Percentiles rank a stretch among this genome's conserved stretches.
Conservation (phyloP, 129 eudicot genomes). For the Calendula officinalis region DNA sequence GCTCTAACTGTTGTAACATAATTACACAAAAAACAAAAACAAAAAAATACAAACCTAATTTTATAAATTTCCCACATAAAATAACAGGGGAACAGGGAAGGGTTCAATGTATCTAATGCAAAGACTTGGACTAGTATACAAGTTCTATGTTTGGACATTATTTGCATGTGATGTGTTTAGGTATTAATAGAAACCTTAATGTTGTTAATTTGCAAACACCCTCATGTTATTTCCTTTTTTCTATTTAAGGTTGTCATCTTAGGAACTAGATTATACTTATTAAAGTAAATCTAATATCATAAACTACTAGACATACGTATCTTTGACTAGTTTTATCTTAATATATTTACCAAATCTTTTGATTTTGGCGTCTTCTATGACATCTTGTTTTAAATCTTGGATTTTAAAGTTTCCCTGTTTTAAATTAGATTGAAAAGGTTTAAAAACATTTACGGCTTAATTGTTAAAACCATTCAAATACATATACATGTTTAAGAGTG, state of each 20-base stretch:
- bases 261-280: conserved; percentile 18
- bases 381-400: no score
- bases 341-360: conserved; percentile 13
- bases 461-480: no score
- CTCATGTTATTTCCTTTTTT: conserved; percentile 25
- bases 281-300: conserved; percentile 17
- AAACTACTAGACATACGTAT: conserved; percentile 21
- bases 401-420: no score
- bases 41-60: neutral
- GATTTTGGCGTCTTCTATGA: neutral
- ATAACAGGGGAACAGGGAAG: neutral
- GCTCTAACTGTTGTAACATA: conserved; percentile 1
- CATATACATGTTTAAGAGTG: no score
- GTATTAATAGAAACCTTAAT: conserved; percentile 27
- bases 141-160: conserved; percentile 29
- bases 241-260: conserved; percentile 31
- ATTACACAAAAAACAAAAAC: conserved; percentile 14
- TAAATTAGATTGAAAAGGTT: no score
- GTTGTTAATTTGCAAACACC: conserved; percentile 39
- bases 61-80: neutral
- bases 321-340: conserved; percentile 7
- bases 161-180: conserved; percentile 29
- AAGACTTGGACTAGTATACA: conserved; percentile 15
- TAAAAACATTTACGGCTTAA: no score
- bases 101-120: conserved; percentile 28